phyloP scores from a whole-genome alignment of 768 basidiomycete species.

The Tylopilus sp. region DNA sequence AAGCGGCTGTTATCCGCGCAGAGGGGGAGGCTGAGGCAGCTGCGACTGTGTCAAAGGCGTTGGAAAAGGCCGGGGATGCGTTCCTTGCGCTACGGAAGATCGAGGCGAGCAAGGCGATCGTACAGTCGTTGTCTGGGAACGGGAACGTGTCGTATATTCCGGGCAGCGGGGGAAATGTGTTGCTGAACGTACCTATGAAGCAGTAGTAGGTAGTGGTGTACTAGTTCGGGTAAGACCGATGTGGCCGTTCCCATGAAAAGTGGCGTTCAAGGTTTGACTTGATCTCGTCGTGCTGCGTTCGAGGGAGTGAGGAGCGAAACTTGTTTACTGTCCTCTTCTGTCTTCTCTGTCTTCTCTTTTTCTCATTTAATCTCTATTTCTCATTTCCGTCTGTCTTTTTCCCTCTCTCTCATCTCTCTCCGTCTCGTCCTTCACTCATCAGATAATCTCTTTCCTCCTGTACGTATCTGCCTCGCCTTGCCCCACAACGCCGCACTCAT shows the following conservation, averaged over 20 bases:
- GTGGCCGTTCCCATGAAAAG: conserved; percentile 20
- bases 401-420: conserved; percentile 29
- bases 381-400: conserved; percentile 36
- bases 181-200: conserved; percentile 75
- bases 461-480: conserved; percentile 18
- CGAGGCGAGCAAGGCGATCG: conserved; percentile 97
- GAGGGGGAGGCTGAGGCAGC: conserved; percentile 99
- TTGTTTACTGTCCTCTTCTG: conserved; percentile 12
- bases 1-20: conserved; percentile 96
- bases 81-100: conserved; percentile 95
- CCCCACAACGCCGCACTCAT: conserved; percentile 7
- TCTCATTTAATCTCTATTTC: conserved; percentile 31
- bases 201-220: no score
- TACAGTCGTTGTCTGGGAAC: conserved; percentile 72
- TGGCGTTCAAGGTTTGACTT: conserved; percentile 23
- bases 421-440: conserved; percentile 33
- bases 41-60: conserved; percentile 81
- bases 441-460: conserved; percentile 38
- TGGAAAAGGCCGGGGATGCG: conserved; percentile 93
- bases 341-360: conserved; percentile 30
- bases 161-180: conserved; percentile 71
- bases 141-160: conserved; percentile 91
- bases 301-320: conserved; percentile 19
- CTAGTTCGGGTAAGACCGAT: conserved; percentile 19
- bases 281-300: conserved; percentile 24